A percentile compares a stretch with the other conserved stretches of the same genome.
phyloP scores from a whole-genome alignment of 2,329 filamentous ascomycete genomes.

The Ramularia endophylla region DNA sequence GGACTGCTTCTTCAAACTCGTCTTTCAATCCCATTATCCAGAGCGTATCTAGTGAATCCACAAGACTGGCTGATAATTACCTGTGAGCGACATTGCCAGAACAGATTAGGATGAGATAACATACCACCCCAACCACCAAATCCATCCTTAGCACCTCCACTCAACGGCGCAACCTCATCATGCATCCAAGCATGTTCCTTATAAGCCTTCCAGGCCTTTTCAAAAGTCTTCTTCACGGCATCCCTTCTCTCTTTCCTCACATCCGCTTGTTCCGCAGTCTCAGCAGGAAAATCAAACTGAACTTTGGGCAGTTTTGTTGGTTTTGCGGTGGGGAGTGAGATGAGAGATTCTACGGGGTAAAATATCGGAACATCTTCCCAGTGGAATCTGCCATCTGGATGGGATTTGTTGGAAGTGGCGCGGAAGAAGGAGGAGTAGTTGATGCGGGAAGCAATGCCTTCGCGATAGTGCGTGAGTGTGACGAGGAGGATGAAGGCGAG shows the following conservation, averaged over 20 bases:
- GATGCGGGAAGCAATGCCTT: conserved; percentile 13
- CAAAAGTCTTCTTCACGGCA: conserved; percentile 39
- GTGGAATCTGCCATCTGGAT: conserved; percentile 25
- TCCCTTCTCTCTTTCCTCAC: conserved; percentile 32
- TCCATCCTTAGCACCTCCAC: conserved; percentile 34
- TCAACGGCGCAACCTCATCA: conserved; percentile 43
- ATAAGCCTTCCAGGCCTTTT: conserved; percentile 42
- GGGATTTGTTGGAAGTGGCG: conserved; percentile 5
- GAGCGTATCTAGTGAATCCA: conserved; percentile 42
- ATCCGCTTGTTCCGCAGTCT: conserved; percentile 28
- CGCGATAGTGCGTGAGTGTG: conserved; percentile 31
- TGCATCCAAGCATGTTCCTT: conserved; percentile 42
- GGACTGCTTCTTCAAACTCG: conserved; percentile 43
- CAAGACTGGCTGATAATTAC: conserved; percentile 20
- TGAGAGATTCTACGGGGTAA: conserved; percentile 34
- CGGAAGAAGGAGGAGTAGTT: conserved; percentile 15
- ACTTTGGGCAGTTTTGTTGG: conserved; percentile 37
- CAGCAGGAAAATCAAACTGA: conserved; percentile 36
- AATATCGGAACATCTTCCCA: conserved; percentile 38
- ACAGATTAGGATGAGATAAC: no score
- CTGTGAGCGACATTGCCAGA: no score
- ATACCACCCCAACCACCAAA: conserved; percentile 46
- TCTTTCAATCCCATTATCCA: conserved; percentile 44
- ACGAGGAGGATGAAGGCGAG: conserved; percentile 32
- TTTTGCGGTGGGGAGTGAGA: conserved; percentile 33